Evolutionary conservation across 1,139 yeast genomes (phyloP), one percentile per base, ranked within the genome.

Genomic region (Eremothecium coryli): DNA sequence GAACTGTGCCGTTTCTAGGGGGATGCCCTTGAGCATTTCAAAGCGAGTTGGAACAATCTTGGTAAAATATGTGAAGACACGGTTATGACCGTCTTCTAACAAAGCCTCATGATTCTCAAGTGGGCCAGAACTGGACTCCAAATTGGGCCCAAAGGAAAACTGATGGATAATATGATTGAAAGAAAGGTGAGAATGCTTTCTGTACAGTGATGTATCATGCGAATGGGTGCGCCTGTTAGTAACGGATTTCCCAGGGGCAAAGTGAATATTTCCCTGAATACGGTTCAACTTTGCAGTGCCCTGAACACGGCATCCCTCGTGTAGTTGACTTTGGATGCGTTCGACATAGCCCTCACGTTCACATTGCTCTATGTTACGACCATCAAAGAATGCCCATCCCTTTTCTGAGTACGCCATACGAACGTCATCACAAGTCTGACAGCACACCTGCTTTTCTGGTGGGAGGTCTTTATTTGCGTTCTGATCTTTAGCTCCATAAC

Each of bases 301-400:
- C 41, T 71, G 71, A 33, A 90, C 67, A 46, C 93, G 70, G 62
- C 98, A 90, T 6, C 98, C 98, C 60, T 88, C 95, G 38, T 68
- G 56, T 39, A 82, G 64, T 48, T 80, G 69, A 11, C 67, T 70
- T 33, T 65, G 68, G 36, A 88, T 60, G 26, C 64, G 65, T 14
- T 64, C 56, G 26, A 84, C 93, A 57, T 82, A 86, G 8, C 95
- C 93, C 56, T 86, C 95, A 7, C 64, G 64, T 54, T 84, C 95
- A 68, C 98, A 90, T 61, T 88, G 97, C 43, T 76, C 84, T 40
- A 90, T 74, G 41, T 82, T 75, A 36, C 70, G 67, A 38, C 97
- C 97, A 54, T 90, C 97, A 49, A 63, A 80, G 58, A 90, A 88
- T 2, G 82, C 90, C 98, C 98, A 90, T 22, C 74, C 76, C 18